These are phyloP conservation scores for Alnus glutinosa DNA, from an alignment of 306 rosid genomes.

Conservation along the genomic window DNA sequence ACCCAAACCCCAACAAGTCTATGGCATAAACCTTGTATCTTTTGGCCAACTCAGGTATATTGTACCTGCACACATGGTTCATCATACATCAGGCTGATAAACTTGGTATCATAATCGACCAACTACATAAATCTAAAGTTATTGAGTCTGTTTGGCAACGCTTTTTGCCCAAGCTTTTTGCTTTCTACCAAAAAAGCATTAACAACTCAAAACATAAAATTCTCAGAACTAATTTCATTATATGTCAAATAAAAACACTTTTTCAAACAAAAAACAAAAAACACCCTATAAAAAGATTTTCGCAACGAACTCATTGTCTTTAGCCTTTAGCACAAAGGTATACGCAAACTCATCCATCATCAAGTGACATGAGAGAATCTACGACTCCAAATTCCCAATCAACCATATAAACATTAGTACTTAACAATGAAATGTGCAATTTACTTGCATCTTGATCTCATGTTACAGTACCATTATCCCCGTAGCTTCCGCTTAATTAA, in stretches of 20 bases:
- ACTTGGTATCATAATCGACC: not conserved
- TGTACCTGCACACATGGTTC: conserved; percentile 55
- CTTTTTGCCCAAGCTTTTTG: too few relatives aligned
- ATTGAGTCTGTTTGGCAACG: not conserved
- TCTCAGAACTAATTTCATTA: too few relatives aligned
- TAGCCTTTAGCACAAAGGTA: not conserved
- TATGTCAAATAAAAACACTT: too few relatives aligned
- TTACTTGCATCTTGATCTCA: not conserved
- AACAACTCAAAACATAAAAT: too few relatives aligned
- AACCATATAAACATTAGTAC: not conserved
- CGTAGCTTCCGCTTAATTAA: not conserved
- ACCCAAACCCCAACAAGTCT: conserved; percentile 95
- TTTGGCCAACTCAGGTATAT: conserved; percentile 90
- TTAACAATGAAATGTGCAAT: not conserved
- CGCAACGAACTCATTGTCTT: not conserved
- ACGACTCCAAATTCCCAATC: not conserved
- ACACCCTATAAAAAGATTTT: too few relatives aligned
- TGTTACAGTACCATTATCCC: not conserved
- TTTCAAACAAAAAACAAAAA: too few relatives aligned
- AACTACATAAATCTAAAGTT: not conserved
- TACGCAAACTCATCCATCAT: too few relatives aligned
- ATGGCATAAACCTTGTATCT: conserved; percentile 83
- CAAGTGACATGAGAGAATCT: not conserved
- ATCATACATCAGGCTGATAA: conserved; percentile 1
- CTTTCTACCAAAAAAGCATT: too few relatives aligned